Base-by-base conservation (phyloP, 2,329 filamentous ascomycete species). In the Hymenotorrendiella dingleyae region DNA sequence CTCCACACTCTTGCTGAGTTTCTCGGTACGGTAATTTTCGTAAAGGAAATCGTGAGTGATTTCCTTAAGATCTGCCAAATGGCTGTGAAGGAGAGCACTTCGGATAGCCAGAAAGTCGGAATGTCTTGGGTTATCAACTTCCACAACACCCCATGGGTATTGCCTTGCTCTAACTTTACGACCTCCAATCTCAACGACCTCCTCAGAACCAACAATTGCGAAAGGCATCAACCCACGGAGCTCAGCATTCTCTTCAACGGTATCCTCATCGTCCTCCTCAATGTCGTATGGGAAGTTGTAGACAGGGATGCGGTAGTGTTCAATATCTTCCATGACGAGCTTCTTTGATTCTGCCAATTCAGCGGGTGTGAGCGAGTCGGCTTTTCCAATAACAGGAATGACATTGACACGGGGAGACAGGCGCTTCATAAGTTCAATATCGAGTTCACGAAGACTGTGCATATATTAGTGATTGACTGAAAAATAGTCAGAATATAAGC, bases 231-330 rank as follows among this genome's bases (percentile, higher is more conserved):
- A 77, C 36, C 93, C 90, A 65, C 93, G 81, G 47, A 98, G 81
- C 72, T 98, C 93, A 45, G 93, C 93, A 60, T 98, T 98, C 73
- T 98, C 93, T 71, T 98, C 93, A 16, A 98, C 91, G 1, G 93
- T 98, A 63, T 98, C 93, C 72, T 98, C 93, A 56, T 98, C 93
- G 59, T 98, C 93, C 74, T 98, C 93, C 70, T 98, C 93, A 49
- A 98, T 94, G 59, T 98, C 93, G 73, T 98, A 98, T 37, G 93
- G 93, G 76, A 98, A 98, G 79, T 98, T 98, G 80, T 98, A 98
- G 54, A 98, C 91, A 35, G 93, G 93, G 58, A 98, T 98, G 64
- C 93, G 86, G 75, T 98, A 98, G 71, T 98, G 93, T 72, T 98
- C 93, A 58, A 98, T 98, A 65, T 98, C 93, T 74, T 98, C 93